Evolutionary conservation across 1,284 basidiomycete species (phyloP).

Genomic region (Cryptococcus maquisensis): DNA sequence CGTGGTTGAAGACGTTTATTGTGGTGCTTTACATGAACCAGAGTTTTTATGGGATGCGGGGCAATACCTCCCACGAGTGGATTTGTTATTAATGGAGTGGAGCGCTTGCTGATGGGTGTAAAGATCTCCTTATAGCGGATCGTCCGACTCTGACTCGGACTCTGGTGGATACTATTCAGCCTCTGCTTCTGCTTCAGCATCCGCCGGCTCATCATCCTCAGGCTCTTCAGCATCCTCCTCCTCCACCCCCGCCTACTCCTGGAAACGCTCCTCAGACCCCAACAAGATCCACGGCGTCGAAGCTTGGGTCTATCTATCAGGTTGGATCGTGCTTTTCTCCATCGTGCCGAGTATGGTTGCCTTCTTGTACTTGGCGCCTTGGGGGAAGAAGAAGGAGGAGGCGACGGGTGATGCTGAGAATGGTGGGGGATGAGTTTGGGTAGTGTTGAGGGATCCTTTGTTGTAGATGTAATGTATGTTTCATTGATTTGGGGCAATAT

Average conservation of each 20-base stretch:
- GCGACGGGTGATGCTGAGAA: not conserved
- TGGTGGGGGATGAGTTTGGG: not conserved
- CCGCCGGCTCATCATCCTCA: not conserved
- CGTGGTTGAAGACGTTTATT: conserved; percentile 23
- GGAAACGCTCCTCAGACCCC: not conserved
- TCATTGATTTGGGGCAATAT: too few species aligned
- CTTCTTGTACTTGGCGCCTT: conserved; percentile 4
- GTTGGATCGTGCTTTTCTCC: conserved; percentile 6
- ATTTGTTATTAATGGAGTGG: not conserved
- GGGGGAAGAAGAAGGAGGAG: conserved; percentile 5
- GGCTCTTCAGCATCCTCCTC: not conserved
- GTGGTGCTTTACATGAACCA: conserved; percentile 28
- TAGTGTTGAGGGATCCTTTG: too few species aligned
- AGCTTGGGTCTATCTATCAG: conserved; percentile 5
- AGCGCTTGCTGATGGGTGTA: too few species aligned
- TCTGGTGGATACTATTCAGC: not conserved
- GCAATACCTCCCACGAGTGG: conserved; percentile 12
- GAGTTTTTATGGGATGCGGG: conserved; percentile 24
- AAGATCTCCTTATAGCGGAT: not conserved
- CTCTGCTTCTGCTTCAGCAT: not conserved
- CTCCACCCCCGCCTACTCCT: not conserved
- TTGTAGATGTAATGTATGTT: too few species aligned
- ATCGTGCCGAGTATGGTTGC: conserved; percentile 10
- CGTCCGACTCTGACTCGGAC: not conserved
- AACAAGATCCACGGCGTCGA: conserved; percentile 8